A percentile compares a stretch with the other conserved stretches of the same genome.
phyloP scores from a whole-genome alignment of 805 yeast genomes.

The Candida vartiovaarae region DNA sequence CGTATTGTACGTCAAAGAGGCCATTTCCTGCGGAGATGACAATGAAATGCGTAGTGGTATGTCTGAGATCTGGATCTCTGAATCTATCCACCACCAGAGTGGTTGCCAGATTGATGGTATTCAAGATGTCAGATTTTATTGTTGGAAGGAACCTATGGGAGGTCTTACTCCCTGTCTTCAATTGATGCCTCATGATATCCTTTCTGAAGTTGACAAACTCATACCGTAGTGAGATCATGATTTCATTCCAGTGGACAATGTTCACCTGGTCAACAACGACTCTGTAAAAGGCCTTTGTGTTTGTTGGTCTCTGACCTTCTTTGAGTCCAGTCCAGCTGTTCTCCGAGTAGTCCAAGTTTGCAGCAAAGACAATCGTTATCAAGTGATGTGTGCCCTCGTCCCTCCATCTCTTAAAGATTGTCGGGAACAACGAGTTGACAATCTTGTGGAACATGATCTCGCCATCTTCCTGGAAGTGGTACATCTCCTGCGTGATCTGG shows the following conservation, averaged over 20 bases:
- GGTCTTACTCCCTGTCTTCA: conserved; percentile 25
- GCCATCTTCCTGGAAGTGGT: conserved; percentile 96
- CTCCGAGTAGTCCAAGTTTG: conserved; percentile 52
- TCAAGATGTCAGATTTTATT: conserved; percentile 82
- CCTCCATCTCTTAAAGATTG: conserved; percentile 82
- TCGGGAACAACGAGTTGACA: conserved; percentile 88
- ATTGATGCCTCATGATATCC: conserved; percentile 51
- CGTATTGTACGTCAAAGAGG: conserved; percentile 82
- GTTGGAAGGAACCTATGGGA: conserved; percentile 64
- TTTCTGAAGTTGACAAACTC: conserved; percentile 81
- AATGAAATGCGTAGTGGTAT: conserved; percentile 85
- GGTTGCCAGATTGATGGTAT: conserved; percentile 80
- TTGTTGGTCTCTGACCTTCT: conserved; percentile 64
- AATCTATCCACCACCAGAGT: conserved; percentile 72
- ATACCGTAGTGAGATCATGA: conserved; percentile 77
- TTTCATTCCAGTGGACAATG: conserved; percentile 82
- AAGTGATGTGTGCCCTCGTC: conserved; percentile 83
- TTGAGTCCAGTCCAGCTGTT: conserved; percentile 50
- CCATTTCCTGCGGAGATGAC: conserved; percentile 92
- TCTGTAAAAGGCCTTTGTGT: conserved; percentile 73
- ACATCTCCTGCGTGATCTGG: conserved; percentile 92
- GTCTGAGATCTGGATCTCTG: conserved; percentile 77
- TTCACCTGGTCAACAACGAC: conserved; percentile 95
- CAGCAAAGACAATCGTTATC: conserved; percentile 83
- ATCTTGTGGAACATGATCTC: conserved; percentile 89